phyloP scores from a whole-genome alignment of 1,284 basidiomycete genomes.

The Irpex rosettiformis region DNA sequence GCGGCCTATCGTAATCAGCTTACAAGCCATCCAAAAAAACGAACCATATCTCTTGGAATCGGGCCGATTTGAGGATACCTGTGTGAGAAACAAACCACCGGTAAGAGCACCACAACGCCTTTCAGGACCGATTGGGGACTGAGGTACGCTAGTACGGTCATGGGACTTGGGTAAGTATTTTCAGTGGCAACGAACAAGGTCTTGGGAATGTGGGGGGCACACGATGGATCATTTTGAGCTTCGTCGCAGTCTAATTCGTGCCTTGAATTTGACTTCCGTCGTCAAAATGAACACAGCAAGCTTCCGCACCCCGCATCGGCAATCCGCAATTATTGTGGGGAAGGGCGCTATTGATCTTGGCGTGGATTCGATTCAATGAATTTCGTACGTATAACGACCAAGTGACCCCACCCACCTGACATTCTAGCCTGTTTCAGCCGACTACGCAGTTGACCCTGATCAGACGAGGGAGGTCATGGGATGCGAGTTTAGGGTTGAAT shows the following conservation, averaged over 20 bases:
- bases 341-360: neutral
- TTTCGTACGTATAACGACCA: neutral
- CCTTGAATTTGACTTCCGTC: neutral
- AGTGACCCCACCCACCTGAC: neutral
- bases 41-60: neutral
- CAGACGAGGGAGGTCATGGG: neutral
- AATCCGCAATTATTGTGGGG: neutral
- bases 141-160: neutral
- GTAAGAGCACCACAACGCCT: neutral
- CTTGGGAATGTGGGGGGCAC: neutral
- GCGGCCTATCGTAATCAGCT: too few species aligned
- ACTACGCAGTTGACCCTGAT: neutral
- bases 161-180: too few species aligned
- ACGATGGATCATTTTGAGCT: neutral
- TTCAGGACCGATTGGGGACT: neutral
- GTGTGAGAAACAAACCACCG: neutral
- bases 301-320: neutral
- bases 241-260: neutral
- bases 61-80: neutral
- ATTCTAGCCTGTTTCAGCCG: neutral
- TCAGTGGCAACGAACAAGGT: too few species aligned
- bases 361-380: neutral
- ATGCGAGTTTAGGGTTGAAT: neutral
- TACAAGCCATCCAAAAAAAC: too few species aligned
- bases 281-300: neutral